Evolutionary conservation across 2,329 filamentous ascomycete species (phyloP).

Genomic region (Fusarium transvaalense): DNA sequence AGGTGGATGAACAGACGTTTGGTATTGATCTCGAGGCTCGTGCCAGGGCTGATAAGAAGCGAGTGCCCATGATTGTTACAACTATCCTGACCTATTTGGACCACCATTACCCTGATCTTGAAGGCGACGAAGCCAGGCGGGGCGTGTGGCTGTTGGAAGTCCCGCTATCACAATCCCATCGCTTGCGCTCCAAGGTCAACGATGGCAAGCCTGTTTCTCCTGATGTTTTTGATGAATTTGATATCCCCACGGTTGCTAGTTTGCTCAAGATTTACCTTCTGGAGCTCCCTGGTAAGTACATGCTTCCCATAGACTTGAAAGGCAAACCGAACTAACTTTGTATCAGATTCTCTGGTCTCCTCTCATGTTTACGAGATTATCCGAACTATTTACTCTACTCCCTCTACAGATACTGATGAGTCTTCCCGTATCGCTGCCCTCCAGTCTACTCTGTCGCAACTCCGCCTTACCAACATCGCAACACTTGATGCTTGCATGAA

Average conservation of each 20-base stretch:
- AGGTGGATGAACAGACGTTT: constrained; percentile 96
- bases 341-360: constrained; percentile 91
- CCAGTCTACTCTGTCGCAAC: constrained; percentile 93
- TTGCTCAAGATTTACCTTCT: constrained; percentile 94
- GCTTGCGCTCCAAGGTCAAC: constrained; percentile 85
- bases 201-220: constrained; percentile 83
- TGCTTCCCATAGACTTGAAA: not conserved
- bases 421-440: constrained; percentile 87
- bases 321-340: constrained; percentile 43
- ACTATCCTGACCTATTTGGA: constrained; percentile 95
- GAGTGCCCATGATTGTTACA: constrained; percentile 92
- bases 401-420: constrained; percentile 80
- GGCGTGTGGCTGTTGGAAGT: constrained; percentile 96
- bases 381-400: constrained; percentile 93
- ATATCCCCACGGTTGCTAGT: constrained; percentile 93
- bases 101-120: constrained; percentile 95
- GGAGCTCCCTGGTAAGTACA: constrained; percentile 84
- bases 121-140: constrained; percentile 92
- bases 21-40: constrained; percentile 97
- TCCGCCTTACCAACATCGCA: constrained; percentile 96
- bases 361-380: constrained; percentile 99
- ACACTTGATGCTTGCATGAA: constrained; percentile 99
- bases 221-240: constrained; percentile 86
- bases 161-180: constrained; percentile 84
- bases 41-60: constrained; percentile 92